Percentiles rank a stretch among this genome's conserved stretches.
Conservation (phyloP, 768 basidiomycete species). For the Termitomyces sp. region DNA sequence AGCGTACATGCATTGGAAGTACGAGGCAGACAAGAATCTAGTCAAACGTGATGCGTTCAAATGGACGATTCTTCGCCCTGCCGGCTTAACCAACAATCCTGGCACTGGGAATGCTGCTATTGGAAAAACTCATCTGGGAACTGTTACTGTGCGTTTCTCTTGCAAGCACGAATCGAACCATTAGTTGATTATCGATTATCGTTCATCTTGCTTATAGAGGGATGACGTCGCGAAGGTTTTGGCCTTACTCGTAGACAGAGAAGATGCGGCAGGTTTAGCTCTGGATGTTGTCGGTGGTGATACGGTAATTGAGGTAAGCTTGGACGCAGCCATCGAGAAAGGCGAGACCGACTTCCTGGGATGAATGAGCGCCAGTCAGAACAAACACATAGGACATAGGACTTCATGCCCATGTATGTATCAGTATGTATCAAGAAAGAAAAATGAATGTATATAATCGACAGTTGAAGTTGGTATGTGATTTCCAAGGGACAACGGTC, state of each 20-base stretch:
- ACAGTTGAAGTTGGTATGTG: too few relatives aligned
- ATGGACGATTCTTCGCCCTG: slow-evolving; percentile 69
- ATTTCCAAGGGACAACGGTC: background rate
- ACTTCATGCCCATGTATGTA: background rate
- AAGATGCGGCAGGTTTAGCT: slow-evolving; percentile 52
- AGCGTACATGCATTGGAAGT: slow-evolving; percentile 45
- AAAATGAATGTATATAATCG: background rate
- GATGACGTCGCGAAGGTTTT: slow-evolving; percentile 56
- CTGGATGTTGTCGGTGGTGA: slow-evolving; percentile 61
- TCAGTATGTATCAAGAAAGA: background rate
- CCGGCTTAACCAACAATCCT: slow-evolving; percentile 45
- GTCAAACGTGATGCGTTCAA: slow-evolving; percentile 50
- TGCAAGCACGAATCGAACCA: background rate
- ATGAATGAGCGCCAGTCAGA: slow-evolving; percentile 6
- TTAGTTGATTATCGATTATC: background rate
- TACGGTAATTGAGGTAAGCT: slow-evolving; percentile 38
- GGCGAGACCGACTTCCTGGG: slow-evolving; percentile 42
- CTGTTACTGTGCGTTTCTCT: slow-evolving; percentile 40
- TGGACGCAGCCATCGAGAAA: slow-evolving; percentile 48
- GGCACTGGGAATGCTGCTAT: slow-evolving; percentile 49
- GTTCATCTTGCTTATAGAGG: slow-evolving; percentile 2
- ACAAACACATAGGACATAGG: too few relatives aligned
- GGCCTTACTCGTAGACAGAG: slow-evolving; percentile 43
- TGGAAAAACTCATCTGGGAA: slow-evolving; percentile 49
- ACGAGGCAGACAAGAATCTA: slow-evolving; percentile 48